A percentile compares a stretch with the other conserved stretches of the same genome.
These are phyloP conservation scores for Bertia moriformis DNA, from an alignment of 2,329 filamentous ascomycete species.

Conservation along the genomic window DNA sequence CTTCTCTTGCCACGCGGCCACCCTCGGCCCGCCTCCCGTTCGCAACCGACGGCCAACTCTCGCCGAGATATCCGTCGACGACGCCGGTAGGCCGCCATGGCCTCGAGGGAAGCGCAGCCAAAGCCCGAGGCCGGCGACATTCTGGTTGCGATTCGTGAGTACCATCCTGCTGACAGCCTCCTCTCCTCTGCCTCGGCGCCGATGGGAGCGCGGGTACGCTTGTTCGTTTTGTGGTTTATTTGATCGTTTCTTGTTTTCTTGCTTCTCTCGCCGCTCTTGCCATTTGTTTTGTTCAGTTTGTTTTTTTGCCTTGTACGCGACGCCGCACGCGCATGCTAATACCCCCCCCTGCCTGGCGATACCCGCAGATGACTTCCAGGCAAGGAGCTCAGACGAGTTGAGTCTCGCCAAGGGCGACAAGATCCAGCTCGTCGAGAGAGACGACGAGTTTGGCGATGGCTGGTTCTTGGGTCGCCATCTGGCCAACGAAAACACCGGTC, in stretches of 20 bases:
- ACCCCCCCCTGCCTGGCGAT: no score
- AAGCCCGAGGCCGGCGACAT: conserved; percentile 52
- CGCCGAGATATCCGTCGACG: no score
- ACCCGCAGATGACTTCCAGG: conserved; percentile 69
- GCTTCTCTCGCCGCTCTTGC: no score
- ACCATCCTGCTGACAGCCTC: background rate
- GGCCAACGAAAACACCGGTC: conserved; percentile 57
- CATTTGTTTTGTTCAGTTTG: no score
- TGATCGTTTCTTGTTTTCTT: conserved; percentile 1
- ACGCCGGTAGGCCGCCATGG: no score
- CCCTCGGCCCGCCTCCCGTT: no score
- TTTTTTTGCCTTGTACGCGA: background rate
- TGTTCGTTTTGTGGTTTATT: no score
- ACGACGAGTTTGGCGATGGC: conserved; percentile 79
- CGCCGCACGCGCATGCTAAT: no score
- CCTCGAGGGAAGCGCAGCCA: conserved; percentile 22
- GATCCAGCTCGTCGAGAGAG: conserved; percentile 69
- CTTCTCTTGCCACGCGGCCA: no score
- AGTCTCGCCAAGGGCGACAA: conserved; percentile 73
- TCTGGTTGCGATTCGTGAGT: conserved; percentile 60
- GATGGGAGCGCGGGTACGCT: no score
- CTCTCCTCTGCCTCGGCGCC: background rate
- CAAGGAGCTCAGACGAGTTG: conserved; percentile 84
- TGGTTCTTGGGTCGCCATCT: conserved; percentile 71
- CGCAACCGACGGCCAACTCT: no score